A percentile compares a stretch with the other conserved stretches of the same genome.
Conservation (phyloP, 1,284 basidiomycete species). For the Athelia psychrophila region DNA sequence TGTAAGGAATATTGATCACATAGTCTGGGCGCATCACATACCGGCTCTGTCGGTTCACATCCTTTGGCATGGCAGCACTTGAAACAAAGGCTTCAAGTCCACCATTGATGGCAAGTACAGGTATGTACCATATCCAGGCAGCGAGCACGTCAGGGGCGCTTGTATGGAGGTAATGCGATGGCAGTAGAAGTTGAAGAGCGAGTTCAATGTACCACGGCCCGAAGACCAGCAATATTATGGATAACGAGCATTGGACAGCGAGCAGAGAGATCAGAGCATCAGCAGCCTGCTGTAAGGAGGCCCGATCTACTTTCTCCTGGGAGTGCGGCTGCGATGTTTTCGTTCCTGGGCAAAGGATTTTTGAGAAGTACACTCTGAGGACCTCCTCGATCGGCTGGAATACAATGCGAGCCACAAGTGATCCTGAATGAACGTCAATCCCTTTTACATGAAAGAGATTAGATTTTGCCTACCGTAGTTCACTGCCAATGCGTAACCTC, state of each 20-base stretch:
- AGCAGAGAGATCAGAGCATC: slow-evolving; percentile 52
- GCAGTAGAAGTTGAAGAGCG: slow-evolving; percentile 69
- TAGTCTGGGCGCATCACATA: slow-evolving; percentile 27
- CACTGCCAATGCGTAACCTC: slow-evolving; percentile 90
- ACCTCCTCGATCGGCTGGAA: slow-evolving; percentile 95
- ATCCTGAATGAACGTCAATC: slow-evolving; percentile 50
- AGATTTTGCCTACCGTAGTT: slow-evolving; percentile 77
- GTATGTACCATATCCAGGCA: slow-evolving; percentile 85
- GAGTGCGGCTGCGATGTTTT: slow-evolving; percentile 11
- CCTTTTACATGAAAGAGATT: background rate
- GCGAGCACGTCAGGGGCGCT: slow-evolving; percentile 74
- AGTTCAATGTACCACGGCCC: slow-evolving; percentile 73
- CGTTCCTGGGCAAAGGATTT: slow-evolving; percentile 40
- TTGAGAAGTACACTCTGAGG: slow-evolving; percentile 84
- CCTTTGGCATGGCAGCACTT: slow-evolving; percentile 64
- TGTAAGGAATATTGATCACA: slow-evolving; percentile 3
- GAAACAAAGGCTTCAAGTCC: slow-evolving; percentile 87
- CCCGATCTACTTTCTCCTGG: slow-evolving; percentile 5
- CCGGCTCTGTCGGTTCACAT: slow-evolving; percentile 65
- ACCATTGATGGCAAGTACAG: slow-evolving; percentile 85
- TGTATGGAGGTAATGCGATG: slow-evolving; percentile 63
- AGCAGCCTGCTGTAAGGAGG: slow-evolving; percentile 33
- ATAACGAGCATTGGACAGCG: slow-evolving; percentile 66
- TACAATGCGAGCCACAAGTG: slow-evolving; percentile 84
- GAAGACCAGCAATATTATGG: slow-evolving; percentile 72